phyloP scores from a whole-genome alignment of 768 basidiomycete species.

The Mycena pura region DNA sequence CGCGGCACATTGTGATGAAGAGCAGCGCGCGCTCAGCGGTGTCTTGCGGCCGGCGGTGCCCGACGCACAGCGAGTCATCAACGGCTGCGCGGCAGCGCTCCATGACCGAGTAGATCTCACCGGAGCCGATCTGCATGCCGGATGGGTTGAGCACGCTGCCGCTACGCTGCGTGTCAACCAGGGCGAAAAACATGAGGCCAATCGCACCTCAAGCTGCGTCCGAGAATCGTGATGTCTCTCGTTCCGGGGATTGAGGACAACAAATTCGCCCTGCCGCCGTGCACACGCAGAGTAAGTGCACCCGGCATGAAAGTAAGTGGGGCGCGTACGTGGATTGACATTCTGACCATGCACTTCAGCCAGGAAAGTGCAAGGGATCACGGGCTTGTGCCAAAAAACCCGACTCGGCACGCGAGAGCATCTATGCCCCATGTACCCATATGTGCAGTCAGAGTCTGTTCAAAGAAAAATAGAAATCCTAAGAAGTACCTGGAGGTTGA shows the following conservation, averaged over 20 bases:
- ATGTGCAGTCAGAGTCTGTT: too few relatives aligned
- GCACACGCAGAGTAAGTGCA: constrained; percentile 35
- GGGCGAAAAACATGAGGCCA: neutral
- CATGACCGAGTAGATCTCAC: constrained; percentile 78
- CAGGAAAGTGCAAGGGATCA: too few relatives aligned
- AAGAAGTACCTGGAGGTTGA: too few relatives aligned
- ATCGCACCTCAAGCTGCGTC: constrained; percentile 64
- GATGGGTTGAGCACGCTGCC: constrained; percentile 81
- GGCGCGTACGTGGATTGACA: constrained; percentile 47
- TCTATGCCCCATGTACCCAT: too few relatives aligned
- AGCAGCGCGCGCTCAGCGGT: constrained; percentile 77
- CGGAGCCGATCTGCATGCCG: constrained; percentile 83
- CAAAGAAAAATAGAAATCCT: too few relatives aligned
- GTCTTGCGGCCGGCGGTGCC: constrained; percentile 67
- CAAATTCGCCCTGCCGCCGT: constrained; percentile 76
- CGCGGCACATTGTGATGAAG: constrained; percentile 71
- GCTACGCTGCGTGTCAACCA: constrained; percentile 39
- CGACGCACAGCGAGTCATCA: constrained; percentile 80
- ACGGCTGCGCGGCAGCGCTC: constrained; percentile 59
- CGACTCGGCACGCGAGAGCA: constrained; percentile 47
- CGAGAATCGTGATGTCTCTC: constrained; percentile 66
- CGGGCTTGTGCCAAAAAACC: constrained; percentile 44
- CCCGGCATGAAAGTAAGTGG: too few relatives aligned
- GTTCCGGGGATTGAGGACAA: constrained; percentile 67
- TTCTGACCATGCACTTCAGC: constrained; percentile 52